phyloP scores from a whole-genome alignment of 352 stramenopile species.

The Phytophthora palmivora region DNA sequence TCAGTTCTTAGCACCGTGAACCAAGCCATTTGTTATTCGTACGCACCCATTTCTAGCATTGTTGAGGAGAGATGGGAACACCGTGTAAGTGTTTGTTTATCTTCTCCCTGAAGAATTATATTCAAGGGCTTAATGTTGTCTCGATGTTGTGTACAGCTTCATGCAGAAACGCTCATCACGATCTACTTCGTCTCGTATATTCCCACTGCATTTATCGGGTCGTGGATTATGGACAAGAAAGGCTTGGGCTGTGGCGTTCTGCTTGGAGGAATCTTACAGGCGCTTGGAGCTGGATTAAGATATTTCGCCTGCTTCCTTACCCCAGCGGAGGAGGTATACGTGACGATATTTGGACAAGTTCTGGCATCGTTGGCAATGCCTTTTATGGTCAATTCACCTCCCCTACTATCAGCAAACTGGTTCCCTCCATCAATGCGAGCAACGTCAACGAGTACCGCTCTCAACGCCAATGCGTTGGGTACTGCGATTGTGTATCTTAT shows the following conservation, averaged over 20 bases:
- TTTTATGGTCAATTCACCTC: conserved; percentile 82
- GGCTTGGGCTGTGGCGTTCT: conserved; percentile 66
- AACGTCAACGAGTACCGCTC: conserved; percentile 69
- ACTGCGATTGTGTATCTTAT: conserved; percentile 63
- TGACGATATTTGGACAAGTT: conserved; percentile 61
- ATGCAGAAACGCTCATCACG: conserved; percentile 74
- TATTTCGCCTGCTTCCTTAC: conserved; percentile 47
- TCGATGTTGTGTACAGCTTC: conserved; percentile 36
- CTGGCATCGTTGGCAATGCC: conserved; percentile 73
- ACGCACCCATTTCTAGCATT: conserved; percentile 67
- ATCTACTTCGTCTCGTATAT: conserved; percentile 84
- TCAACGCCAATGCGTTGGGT: conserved; percentile 76
- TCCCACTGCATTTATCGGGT: conserved; percentile 73
- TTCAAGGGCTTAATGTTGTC: neutral
- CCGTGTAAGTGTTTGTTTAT: conserved; percentile 28
- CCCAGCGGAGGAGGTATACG: conserved; percentile 27
- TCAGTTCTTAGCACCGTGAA: conserved; percentile 48
- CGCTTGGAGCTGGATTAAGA: conserved; percentile 49
- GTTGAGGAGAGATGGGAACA: conserved; percentile 59
- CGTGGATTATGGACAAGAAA: conserved; percentile 79
- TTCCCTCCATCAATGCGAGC: conserved; percentile 70
- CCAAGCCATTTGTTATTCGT: conserved; percentile 78
- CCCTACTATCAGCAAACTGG: conserved; percentile 75
- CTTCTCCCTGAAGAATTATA: neutral
- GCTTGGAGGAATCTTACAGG: conserved; percentile 59